phyloP scores from a whole-genome alignment of 148 eudicot species.

The Oxyria digyna region DNA sequence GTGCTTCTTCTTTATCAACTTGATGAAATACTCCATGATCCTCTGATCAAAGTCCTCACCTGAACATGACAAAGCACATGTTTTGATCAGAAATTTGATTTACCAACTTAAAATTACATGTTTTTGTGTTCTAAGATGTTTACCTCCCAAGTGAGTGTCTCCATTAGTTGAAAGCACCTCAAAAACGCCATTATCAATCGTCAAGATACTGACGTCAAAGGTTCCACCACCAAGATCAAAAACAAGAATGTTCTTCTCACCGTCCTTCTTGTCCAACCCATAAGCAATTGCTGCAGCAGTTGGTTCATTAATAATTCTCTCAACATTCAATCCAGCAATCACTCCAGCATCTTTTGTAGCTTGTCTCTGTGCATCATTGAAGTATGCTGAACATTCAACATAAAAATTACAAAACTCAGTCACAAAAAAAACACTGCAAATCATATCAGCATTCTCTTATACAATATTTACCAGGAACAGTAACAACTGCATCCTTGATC shows the following conservation, averaged over 20 bases:
- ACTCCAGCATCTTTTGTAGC: slow-evolving; percentile 10
- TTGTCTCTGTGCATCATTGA: slow-evolving; percentile 9
- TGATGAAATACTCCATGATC: slow-evolving; percentile 10
- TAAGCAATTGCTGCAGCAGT: slow-evolving; percentile 10
- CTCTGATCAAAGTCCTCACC: slow-evolving; percentile 11
- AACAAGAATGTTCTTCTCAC: slow-evolving; percentile 9
- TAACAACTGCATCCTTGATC: slow-evolving; percentile 11
- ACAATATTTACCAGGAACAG: slow-evolving; percentile 11
- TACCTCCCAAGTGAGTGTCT: slow-evolving; percentile 11
- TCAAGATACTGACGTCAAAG: too few species aligned
- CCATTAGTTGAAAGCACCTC: slow-evolving; percentile 10
- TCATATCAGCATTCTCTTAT: not conserved
- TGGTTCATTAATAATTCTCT: slow-evolving; percentile 6
- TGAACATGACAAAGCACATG: not conserved
- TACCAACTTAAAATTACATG: too few species aligned
- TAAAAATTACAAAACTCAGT: not conserved
- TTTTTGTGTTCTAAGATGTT: not conserved
- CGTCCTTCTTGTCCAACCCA: slow-evolving; percentile 9
- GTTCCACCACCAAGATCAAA: too few species aligned
- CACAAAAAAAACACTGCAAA: not conserved
- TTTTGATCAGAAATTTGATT: too few species aligned
- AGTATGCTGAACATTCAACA: slow-evolving; percentile 4
- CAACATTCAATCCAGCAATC: slow-evolving; percentile 8
- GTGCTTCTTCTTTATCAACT: slow-evolving; percentile 9
- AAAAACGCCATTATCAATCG: slow-evolving; percentile 5